These are phyloP conservation scores for Ceratobasidium sp. DNA, from an alignment of 1,284 basidiomycete species.

Conservation along the genomic window DNA sequence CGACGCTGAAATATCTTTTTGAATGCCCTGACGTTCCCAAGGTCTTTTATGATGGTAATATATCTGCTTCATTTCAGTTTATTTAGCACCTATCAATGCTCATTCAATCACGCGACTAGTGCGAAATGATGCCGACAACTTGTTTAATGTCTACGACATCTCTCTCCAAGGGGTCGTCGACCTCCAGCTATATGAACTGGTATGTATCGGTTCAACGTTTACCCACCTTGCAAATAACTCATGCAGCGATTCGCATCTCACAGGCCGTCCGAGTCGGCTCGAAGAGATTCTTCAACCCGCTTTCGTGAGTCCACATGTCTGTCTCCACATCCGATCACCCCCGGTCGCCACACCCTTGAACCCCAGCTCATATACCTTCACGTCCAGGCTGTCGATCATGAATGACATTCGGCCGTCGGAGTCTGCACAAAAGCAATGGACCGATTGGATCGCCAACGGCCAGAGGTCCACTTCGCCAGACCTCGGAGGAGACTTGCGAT, in stretches of 20 bases:
- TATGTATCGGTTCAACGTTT: background rate
- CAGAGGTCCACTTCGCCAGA: constrained; percentile 33
- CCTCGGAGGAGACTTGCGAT: constrained; percentile 22
- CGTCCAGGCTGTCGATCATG: constrained; percentile 28
- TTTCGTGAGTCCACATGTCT: constrained; percentile 35
- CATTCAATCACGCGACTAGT: background rate
- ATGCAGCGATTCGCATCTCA: background rate
- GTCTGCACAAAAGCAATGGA: constrained; percentile 24
- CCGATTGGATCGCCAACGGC: constrained; percentile 21
- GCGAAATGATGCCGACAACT: constrained; percentile 19
- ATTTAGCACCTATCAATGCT: background rate
- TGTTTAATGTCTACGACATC: constrained; percentile 26
- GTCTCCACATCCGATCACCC: constrained; percentile 12
- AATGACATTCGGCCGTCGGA: constrained; percentile 36
- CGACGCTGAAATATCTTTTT: constrained; percentile 30
- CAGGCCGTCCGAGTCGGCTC: constrained; percentile 31
- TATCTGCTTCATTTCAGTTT: background rate
- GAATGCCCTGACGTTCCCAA: constrained; percentile 31
- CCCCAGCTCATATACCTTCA: background rate
- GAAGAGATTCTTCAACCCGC: constrained; percentile 36
- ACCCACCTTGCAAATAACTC: background rate
- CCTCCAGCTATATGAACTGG: constrained; percentile 34
- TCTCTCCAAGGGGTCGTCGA: constrained; percentile 32
- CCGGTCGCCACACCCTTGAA: background rate
- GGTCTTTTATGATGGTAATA: constrained; percentile 38